These are phyloP conservation scores for Lepidium africanum DNA, from an alignment of 345 rosid species.

Conservation along the genomic window DNA sequence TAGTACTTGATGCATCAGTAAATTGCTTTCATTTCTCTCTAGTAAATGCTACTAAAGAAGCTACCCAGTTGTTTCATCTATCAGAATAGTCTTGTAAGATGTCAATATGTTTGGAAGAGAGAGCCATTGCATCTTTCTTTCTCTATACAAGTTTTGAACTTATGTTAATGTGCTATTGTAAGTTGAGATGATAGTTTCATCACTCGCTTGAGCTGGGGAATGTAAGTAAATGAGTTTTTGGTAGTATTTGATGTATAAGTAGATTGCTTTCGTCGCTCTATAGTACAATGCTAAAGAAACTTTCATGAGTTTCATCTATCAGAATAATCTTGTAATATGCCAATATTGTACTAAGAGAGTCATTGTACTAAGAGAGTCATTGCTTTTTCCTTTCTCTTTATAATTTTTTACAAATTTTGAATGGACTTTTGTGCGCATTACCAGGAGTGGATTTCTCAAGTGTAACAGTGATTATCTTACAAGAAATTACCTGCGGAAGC, in stretches of 20 bases:
- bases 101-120: neutral
- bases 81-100: neutral
- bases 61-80: neutral
- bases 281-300: neutral
- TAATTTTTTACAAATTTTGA: neutral
- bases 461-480: conserved; percentile 25
- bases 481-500: conserved; percentile 38
- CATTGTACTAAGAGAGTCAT: neutral
- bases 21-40: neutral
- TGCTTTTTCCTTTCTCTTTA: neutral
- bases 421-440: neutral
- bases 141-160: neutral
- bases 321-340: neutral
- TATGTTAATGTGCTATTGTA: neutral
- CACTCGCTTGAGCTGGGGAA: neutral
- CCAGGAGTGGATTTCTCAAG: conserved; percentile 41
- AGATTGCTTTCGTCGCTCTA: neutral
- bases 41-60: neutral
- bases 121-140: neutral
- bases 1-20: neutral
- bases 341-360: neutral
- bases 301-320: neutral
- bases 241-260: neutral
- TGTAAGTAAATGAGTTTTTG: neutral
- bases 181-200: neutral